Percentiles rank a stretch among this genome's conserved stretches.
phyloP scores from a whole-genome alignment of 148 eudicot species.

The Camellia japonica region DNA sequence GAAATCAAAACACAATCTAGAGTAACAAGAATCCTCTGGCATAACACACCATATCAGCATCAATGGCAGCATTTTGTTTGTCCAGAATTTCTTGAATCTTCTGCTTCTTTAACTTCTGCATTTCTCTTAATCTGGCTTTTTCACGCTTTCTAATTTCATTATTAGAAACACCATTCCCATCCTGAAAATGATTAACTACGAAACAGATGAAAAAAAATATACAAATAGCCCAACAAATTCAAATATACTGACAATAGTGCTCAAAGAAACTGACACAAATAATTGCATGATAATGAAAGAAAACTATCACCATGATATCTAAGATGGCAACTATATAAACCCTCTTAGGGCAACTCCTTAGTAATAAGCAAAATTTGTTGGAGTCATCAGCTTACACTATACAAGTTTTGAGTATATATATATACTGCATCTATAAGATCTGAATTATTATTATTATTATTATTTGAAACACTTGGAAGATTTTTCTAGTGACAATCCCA shows the following conservation, averaged over 20 bases:
- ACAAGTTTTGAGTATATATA: background rate
- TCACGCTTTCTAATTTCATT: constrained; percentile 70
- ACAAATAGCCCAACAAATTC: background rate
- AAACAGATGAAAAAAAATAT: background rate
- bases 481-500: no score
- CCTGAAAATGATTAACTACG: constrained; percentile 31
- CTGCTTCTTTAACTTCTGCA: constrained; percentile 83
- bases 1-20: background rate
- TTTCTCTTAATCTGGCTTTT: constrained; percentile 68
- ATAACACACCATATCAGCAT: constrained; percentile 81
- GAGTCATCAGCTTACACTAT: background rate
- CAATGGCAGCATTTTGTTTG: constrained; percentile 81
- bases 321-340: background rate
- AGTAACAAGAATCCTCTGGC: background rate
- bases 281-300: background rate
- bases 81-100: constrained; percentile 84
- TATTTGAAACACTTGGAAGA: no score
- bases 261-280: background rate
- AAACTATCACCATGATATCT: background rate
- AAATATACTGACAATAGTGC: background rate
- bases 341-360: background rate
- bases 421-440: no score
- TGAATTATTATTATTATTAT: no score
- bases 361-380: no score
- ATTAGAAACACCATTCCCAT: constrained; percentile 36